Conservation (phyloP, 306 rosid species). For the Carpinus fangiana region DNA sequence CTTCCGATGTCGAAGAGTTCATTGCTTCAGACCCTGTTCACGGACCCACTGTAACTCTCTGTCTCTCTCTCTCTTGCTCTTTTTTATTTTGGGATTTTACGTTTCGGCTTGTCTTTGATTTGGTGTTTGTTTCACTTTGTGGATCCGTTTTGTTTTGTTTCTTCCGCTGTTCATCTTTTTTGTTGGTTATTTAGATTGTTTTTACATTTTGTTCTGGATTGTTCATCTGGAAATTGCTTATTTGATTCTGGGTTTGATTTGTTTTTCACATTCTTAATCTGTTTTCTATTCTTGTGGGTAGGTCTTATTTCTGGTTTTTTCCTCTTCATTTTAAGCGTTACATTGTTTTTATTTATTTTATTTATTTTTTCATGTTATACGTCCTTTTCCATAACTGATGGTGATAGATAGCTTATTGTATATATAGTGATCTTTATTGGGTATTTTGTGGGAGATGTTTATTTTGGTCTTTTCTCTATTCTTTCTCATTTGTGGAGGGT, state of each 20-base stretch:
- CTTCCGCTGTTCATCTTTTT: too few species aligned
- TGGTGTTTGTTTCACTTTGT: background rate
- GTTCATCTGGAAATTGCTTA: background rate
- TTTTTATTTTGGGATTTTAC: background rate
- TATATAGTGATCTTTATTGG: background rate
- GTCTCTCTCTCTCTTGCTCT: background rate
- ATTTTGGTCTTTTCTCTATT: background rate
- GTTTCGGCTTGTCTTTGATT: background rate
- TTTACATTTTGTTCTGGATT: background rate
- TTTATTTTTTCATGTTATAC: too few species aligned
- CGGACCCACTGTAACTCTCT: constrained; percentile 58
- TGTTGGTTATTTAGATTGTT: background rate
- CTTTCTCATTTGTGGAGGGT: background rate
- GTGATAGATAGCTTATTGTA: background rate
- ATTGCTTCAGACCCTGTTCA: constrained; percentile 77
- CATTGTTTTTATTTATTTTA: too few species aligned
- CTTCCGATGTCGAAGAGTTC: constrained; percentile 64
- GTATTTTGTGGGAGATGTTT: background rate
- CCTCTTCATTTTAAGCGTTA: background rate
- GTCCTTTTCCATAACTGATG: background rate
- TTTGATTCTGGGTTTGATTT: background rate
- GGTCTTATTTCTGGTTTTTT: background rate
- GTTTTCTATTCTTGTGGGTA: background rate
- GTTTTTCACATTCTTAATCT: background rate
- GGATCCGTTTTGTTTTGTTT: background rate